Percentiles rank a stretch among this genome's conserved stretches.
These are phyloP conservation scores for Tieghemiomyces parasiticus DNA, from an alignment of 192 early-diverging fungal species.

Conservation along the genomic window DNA sequence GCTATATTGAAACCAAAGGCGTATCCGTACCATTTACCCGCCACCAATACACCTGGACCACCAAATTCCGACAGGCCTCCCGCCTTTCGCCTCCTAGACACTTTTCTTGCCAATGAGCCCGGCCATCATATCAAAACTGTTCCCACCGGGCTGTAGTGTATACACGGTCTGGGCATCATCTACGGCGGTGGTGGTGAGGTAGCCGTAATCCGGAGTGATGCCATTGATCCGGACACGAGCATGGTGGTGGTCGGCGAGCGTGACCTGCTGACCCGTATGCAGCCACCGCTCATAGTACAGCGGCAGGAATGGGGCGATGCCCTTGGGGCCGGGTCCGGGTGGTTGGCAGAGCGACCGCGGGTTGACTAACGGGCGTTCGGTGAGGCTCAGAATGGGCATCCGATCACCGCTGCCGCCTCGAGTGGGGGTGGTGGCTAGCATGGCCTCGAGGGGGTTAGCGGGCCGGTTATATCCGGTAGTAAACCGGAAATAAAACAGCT, in stretches of 20 bases:
- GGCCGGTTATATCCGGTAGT: conserved; percentile 11
- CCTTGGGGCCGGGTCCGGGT: conserved; percentile 12
- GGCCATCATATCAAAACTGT: conserved; percentile 94
- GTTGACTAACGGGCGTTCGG: neutral
- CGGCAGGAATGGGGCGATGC: conserved; percentile 57
- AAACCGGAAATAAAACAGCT: conserved; percentile 62
- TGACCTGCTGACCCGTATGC: conserved; percentile 59
- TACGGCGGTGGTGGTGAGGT: conserved; percentile 51
- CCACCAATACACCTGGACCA: no score
- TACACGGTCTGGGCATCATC: conserved; percentile 38
- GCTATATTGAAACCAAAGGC: no score
- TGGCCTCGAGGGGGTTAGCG: neutral
- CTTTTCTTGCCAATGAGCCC: conserved; percentile 65
- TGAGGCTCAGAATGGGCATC: neutral
- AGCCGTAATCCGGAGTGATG: conserved; percentile 53
- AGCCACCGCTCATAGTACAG: conserved; percentile 80
- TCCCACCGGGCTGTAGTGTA: conserved; percentile 90
- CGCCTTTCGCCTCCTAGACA: neutral
- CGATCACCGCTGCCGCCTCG: no score
- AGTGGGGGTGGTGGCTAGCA: no score
- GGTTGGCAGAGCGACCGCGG: neutral
- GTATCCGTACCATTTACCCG: no score
- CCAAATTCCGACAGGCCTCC: no score
- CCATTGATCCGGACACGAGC: conserved; percentile 55
- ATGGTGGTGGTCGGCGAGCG: conserved; percentile 38